Conservation (phyloP, 2,329 filamentous ascomycete species). For the Sporothrix brunneoviolacea region DNA sequence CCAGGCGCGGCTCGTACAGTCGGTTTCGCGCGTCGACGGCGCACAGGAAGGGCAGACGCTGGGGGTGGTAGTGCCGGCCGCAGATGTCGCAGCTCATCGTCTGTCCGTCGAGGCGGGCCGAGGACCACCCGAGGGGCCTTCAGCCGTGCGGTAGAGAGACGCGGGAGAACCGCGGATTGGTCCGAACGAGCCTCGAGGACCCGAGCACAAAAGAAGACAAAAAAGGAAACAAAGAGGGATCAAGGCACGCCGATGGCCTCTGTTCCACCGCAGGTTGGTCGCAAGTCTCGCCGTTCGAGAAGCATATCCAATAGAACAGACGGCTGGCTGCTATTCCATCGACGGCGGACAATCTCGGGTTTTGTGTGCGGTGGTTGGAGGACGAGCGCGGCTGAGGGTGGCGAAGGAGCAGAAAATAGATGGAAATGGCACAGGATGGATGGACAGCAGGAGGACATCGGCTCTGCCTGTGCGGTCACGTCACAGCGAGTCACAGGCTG, state of each 20-base stretch:
- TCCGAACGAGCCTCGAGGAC: background rate
- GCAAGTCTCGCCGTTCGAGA: background rate
- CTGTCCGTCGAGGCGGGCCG: too few species aligned
- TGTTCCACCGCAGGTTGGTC: slow-evolving; percentile 1
- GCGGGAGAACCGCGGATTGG: too few species aligned
- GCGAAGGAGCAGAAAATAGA: background rate
- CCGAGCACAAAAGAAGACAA: background rate
- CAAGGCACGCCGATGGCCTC: slow-evolving; percentile 4
- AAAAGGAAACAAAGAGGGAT: background rate
- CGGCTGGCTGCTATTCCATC: background rate
- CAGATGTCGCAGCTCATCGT: slow-evolving; percentile 67
- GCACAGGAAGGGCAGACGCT: slow-evolving; percentile 59
- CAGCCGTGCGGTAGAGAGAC: background rate
- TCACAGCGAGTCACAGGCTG: slow-evolving; percentile 11
- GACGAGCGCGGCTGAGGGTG: background rate
- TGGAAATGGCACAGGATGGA: too few species aligned
- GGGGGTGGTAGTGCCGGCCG: slow-evolving; percentile 46
- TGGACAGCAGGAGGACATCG: too few species aligned
- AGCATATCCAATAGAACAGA: slow-evolving; percentile 8
- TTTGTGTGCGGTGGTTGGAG: background rate
- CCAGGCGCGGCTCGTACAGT: slow-evolving; percentile 59
- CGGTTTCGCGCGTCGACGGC: slow-evolving; percentile 62
- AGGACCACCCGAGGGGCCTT: too few species aligned
- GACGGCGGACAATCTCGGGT: background rate
- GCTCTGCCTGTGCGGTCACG: slow-evolving; percentile 5